Evolutionary conservation across 179 eudicot species (phyloP).

Genomic region (Heliamphora pulchella): DNA sequence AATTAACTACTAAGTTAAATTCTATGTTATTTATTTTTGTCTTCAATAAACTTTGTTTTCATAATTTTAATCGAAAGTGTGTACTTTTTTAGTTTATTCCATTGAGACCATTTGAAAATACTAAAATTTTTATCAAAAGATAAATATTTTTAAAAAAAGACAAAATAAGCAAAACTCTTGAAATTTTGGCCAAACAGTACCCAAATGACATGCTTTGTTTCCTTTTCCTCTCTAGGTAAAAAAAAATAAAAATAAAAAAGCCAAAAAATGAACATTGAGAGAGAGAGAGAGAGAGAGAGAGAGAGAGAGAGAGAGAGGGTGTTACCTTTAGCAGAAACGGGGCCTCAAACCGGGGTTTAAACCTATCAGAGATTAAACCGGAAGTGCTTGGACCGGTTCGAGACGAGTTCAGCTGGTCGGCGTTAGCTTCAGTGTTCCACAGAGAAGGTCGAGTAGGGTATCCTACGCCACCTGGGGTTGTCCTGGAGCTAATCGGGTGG

Average conservation of each 20-base stretch:
- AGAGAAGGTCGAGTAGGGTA: not conserved
- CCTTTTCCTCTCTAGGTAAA: not conserved
- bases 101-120: too few relatives aligned
- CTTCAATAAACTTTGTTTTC: too few relatives aligned
- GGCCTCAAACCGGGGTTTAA: not conserved
- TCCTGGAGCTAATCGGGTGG: not conserved
- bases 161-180: too few relatives aligned
- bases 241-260: not conserved
- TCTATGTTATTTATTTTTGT: too few relatives aligned
- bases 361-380: constrained; percentile 2
- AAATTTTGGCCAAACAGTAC: too few relatives aligned
- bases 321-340: constrained; percentile 8
- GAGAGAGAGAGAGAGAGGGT: not conserved
- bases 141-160: too few relatives aligned
- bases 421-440: too few relatives aligned
- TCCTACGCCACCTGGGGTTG: not conserved
- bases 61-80: too few relatives aligned
- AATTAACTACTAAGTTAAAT: too few relatives aligned
- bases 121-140: too few relatives aligned
- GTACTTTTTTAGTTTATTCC: too few relatives aligned
- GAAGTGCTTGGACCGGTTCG: not conserved
- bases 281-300: not conserved
- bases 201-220: too few relatives aligned
- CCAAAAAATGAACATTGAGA: not conserved
- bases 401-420: not conserved